Evolutionary conservation across 148 eudicot genomes (phyloP).

Genomic region (Silene conica): DNA sequence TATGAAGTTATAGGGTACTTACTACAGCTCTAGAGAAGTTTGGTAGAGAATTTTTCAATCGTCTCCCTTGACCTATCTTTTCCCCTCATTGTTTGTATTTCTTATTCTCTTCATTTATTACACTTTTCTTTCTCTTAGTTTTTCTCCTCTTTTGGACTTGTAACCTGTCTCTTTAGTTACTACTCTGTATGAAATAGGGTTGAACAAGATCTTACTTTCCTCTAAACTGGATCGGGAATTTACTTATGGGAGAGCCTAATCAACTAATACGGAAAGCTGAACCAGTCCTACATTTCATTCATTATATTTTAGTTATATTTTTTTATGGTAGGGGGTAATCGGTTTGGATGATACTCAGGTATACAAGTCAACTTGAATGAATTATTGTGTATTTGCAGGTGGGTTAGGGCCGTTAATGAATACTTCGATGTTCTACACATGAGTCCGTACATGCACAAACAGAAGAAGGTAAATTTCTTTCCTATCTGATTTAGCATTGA

Average conservation of each 20-base stretch:
- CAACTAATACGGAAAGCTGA: not conserved
- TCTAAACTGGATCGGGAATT: not conserved
- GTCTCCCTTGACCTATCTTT: not conserved
- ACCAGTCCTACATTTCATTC: not conserved
- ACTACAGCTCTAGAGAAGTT: not conserved
- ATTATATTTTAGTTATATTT: not conserved
- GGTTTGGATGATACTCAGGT: not conserved
- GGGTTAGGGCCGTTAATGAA: constrained; percentile 84
- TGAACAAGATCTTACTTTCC: not conserved
- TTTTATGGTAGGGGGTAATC: not conserved
- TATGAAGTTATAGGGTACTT: constrained; percentile 10
- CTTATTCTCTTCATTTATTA: not conserved
- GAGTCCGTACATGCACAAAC: constrained; percentile 60
- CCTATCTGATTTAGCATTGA: not conserved
- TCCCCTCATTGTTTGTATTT: not conserved
- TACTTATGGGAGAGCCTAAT: not conserved
- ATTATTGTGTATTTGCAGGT: constrained; percentile 44
- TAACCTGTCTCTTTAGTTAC: not conserved
- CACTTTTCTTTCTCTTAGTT: not conserved
- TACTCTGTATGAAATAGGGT: not conserved
- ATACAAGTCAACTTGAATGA: constrained; percentile 7
- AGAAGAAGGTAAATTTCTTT: constrained; percentile 46
- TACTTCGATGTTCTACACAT: constrained; percentile 50
- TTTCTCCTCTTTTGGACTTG: constrained; percentile 3
- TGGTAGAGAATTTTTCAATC: not conserved